Evolutionary conservation across 257 asterid genomes (phyloP), one percentile per base, ranked within the genome.

Genomic region (Ehretia macrophylla): DNA sequence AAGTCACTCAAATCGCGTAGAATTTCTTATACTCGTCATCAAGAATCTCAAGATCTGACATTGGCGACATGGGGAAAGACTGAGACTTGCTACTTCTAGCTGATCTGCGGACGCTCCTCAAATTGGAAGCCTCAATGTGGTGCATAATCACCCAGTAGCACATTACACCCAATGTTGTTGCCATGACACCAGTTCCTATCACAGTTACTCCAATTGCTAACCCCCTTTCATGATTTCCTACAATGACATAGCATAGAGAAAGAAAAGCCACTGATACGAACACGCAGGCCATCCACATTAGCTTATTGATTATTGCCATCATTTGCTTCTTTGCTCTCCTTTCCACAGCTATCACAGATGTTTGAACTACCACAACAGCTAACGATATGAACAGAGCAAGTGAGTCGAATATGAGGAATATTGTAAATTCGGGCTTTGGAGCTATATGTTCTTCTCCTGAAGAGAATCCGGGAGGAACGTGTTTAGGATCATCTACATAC

Each of bases 311-410:
- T 19, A 87, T 78, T 0, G 82, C 74, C 96, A 85, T 85, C 59
- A 84, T 22, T 59, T 70, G 81, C 67, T 76, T 85, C 80, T 87
- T 85, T 1, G 91, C 88, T 40, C 44, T 70, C 56, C 85, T 72
- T 64, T 87, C 94, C 0, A 84, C 91, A 1, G 84, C 94, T 1
- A 87, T 86, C 1, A 85, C 75, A 1, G 96, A 80, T 5, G 94
- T 87, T 74, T 87, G 94, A 42, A 87, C 94, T 4, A 87, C 87
- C n/a, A 87, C 94, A 3, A 87, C 96, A 0, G 91, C 96, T 21
- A 84, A 63, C 0, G 96, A 87, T 64, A 87, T 87, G 75, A 87
- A 84, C 49, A 85, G 87, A 4, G 91, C 94, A 1, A 87, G 79
- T 5, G 96, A 75, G 61, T 84, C 96, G 18, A 72, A 87, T 59